phyloP scores from a whole-genome alignment of 2,329 filamentous ascomycete species.

The Daldinia sp. region DNA sequence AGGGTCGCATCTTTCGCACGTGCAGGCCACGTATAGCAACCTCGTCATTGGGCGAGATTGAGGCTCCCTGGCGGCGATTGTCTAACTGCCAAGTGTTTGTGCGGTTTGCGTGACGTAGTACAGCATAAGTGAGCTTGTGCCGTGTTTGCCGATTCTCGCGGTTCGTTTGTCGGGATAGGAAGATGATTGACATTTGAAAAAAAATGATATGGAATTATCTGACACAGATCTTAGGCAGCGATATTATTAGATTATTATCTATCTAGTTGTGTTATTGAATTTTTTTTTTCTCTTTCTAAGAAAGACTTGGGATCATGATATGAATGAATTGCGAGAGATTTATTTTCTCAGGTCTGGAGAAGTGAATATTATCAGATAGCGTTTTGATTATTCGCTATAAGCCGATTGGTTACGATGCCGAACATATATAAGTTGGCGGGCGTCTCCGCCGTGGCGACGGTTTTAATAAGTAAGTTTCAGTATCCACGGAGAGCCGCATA shows the following conservation, averaged over 20 bases:
- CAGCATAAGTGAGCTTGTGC: conserved; percentile 23
- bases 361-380: background rate
- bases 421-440: conserved; percentile 29
- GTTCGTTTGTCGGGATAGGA: background rate
- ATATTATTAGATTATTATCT: conserved; percentile 1
- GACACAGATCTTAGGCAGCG: background rate
- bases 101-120: conserved; percentile 34
- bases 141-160: conserved; percentile 33
- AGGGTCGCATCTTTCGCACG: conserved; percentile 12
- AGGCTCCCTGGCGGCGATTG: conserved; percentile 5
- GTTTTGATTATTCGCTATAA: conserved; percentile 1
- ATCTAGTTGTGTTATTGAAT: background rate
- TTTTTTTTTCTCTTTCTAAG: background rate
- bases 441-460: conserved; percentile 17
- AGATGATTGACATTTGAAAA: conserved; percentile 11
- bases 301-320: conserved; percentile 7
- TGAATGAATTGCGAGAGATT: conserved; percentile 17
- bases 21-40: conserved; percentile 29
- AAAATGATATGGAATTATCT: conserved; percentile 3
- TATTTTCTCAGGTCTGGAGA: background rate
- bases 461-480: conserved; percentile 30
- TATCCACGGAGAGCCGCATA: background rate
- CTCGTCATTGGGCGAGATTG: conserved; percentile 29
- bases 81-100: conserved; percentile 29
- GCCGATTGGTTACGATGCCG: conserved; percentile 25